phyloP scores from a whole-genome alignment of 768 basidiomycete genomes.

The Lanmaoa pseudosensibilis region DNA sequence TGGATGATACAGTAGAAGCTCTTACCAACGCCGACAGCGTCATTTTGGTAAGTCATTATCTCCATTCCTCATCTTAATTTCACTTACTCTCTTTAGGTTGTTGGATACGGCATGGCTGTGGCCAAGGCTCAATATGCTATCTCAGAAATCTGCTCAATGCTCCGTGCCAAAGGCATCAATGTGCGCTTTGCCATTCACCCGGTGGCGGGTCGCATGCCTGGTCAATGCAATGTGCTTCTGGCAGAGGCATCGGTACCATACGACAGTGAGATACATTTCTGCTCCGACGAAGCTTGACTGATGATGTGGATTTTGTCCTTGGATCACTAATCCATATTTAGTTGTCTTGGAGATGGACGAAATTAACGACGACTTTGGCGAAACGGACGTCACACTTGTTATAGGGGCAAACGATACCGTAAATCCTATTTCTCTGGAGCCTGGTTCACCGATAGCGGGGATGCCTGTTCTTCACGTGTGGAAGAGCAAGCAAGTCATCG shows the following conservation, averaged over 20 bases:
- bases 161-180: slow-evolving; percentile 72
- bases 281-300: neutral
- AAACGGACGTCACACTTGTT: slow-evolving; percentile 87
- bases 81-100: slow-evolving; percentile 46
- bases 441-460: slow-evolving; percentile 84
- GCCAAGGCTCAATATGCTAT: slow-evolving; percentile 86
- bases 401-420: slow-evolving; percentile 94
- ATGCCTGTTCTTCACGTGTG: slow-evolving; percentile 93
- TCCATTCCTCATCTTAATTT: neutral
- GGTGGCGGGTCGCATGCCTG: slow-evolving; percentile 91
- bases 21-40: slow-evolving; percentile 80
- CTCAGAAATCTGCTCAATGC: slow-evolving; percentile 70
- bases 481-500: slow-evolving; percentile 91
- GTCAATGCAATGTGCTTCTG: slow-evolving; percentile 88
- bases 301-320: neutral
- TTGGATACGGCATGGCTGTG: slow-evolving; percentile 91
- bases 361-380: slow-evolving; percentile 88
- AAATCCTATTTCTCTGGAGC: slow-evolving; percentile 85
- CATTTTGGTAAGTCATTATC: slow-evolving; percentile 53
- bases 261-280: slow-evolving; percentile 56
- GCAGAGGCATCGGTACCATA: slow-evolving; percentile 91
- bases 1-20: slow-evolving; percentile 80
- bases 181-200: slow-evolving; percentile 89
- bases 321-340: slow-evolving; percentile 26
- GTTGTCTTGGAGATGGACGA: slow-evolving; percentile 94